Percentiles rank a stretch among this genome's conserved stretches.
These are phyloP conservation scores for Aegilops tauschii DNA, from an alignment of 176 grass and related monocot genomes.

Conservation along the genomic window DNA sequence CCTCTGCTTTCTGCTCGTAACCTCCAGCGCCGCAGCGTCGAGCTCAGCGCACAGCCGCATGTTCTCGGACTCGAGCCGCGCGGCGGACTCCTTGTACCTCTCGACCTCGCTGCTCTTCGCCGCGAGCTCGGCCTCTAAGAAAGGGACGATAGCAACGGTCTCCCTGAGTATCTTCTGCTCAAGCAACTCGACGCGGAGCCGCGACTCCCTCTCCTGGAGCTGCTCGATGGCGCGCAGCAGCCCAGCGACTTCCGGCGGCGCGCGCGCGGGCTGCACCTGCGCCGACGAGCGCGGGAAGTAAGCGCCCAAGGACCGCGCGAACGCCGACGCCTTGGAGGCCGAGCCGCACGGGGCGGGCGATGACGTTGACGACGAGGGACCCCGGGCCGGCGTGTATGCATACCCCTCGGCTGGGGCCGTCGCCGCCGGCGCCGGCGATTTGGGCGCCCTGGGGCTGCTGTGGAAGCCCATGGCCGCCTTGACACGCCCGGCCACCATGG, in stretches of 20 bases:
- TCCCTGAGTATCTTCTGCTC: slow-evolving; percentile 96
- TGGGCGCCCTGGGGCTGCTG: slow-evolving; percentile 44
- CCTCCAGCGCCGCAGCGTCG: slow-evolving; percentile 47
- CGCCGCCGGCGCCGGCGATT: slow-evolving; percentile 14
- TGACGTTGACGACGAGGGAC: not conserved
- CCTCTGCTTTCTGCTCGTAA: slow-evolving; percentile 56
- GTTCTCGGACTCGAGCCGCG: slow-evolving; percentile 71
- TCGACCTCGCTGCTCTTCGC: slow-evolving; percentile 56
- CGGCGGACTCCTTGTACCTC: slow-evolving; percentile 42
- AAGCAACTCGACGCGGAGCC: slow-evolving; percentile 78
- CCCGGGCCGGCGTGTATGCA: slow-evolving; percentile 27
- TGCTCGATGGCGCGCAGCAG: slow-evolving; percentile 79
- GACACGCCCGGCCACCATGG: slow-evolving; percentile 89
- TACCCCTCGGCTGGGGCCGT: not conserved
- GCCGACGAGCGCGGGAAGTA: slow-evolving; percentile 84
- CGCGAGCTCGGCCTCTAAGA: slow-evolving; percentile 81
- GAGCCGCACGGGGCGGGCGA: slow-evolving; percentile 26
- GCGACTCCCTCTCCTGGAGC: slow-evolving; percentile 90
- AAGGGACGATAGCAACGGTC: slow-evolving; percentile 85
- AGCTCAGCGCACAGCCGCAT: slow-evolving; percentile 54
- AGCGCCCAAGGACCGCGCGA: slow-evolving; percentile 70
- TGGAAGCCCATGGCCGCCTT: slow-evolving; percentile 96
- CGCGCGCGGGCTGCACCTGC: slow-evolving; percentile 66
- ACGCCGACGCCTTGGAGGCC: slow-evolving; percentile 41
- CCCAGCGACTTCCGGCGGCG: slow-evolving; percentile 71